Conservation (phyloP, 2,329 filamentous ascomycete genomes). For the Arthrocladium fulminans region DNA sequence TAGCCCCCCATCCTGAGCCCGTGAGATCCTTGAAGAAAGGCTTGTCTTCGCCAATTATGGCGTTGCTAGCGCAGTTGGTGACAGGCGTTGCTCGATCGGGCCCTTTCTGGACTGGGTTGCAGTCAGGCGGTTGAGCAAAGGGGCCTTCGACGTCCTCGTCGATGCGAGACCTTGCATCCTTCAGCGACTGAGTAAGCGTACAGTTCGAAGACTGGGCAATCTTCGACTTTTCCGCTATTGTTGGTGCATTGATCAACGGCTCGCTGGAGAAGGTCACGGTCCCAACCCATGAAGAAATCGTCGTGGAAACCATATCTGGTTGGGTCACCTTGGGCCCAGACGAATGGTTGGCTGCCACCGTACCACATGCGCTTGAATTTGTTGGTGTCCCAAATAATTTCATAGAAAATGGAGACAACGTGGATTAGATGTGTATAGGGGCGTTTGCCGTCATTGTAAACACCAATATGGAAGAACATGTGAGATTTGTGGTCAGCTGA, state of each 20-base stretch:
- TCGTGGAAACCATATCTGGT: slow-evolving; percentile 48
- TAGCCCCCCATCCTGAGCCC: slow-evolving; percentile 47
- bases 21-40: slow-evolving; percentile 38
- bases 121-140: slow-evolving; percentile 22
- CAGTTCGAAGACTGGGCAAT: slow-evolving; percentile 50
- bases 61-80: slow-evolving; percentile 28
- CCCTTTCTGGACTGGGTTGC: slow-evolving; percentile 23
- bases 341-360: slow-evolving; percentile 30
- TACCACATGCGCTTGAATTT: slow-evolving; percentile 43
- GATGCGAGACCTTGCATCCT: slow-evolving; percentile 43
- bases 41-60: slow-evolving; percentile 27
- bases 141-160: slow-evolving; percentile 25
- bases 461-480: slow-evolving; percentile 30
- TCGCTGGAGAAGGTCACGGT: slow-evolving; percentile 53
- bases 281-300: slow-evolving; percentile 67
- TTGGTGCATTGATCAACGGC: slow-evolving; percentile 60
- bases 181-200: slow-evolving; percentile 45
- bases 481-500: slow-evolving; percentile 28
- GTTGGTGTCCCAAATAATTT: slow-evolving; percentile 48
- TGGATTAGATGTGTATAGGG: slow-evolving; percentile 42
- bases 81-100: slow-evolving; percentile 28
- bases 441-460: slow-evolving; percentile 29
- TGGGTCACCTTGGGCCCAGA: slow-evolving; percentile 41
- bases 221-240: slow-evolving; percentile 51
- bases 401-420: slow-evolving; percentile 52